A percentile compares a stretch with the other conserved stretches of the same genome.
These are phyloP conservation scores for Fusarium haematococcum DNA, from an alignment of 2,329 filamentous ascomycete genomes.

Conservation along the genomic window DNA sequence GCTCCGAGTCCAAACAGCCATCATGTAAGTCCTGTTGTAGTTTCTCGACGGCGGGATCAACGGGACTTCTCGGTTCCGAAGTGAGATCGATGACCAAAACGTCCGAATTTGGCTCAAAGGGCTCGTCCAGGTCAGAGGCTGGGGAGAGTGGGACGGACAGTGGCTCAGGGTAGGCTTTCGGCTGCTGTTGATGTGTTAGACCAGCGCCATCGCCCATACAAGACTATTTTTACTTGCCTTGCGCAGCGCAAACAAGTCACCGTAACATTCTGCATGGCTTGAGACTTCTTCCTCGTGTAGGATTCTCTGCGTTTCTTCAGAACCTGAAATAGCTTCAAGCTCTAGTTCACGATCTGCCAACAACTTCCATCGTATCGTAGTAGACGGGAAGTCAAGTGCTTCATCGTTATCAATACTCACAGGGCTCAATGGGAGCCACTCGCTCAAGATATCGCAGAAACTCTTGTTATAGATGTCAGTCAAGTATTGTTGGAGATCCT, in stretches of 20 bases:
- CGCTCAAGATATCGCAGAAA: conserved; percentile 32
- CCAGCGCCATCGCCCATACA: no score
- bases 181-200: conserved; percentile 12
- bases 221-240: conserved; percentile 4
- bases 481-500: conserved; percentile 40
- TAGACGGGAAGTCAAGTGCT: conserved; percentile 42
- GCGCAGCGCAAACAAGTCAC: conserved; percentile 12
- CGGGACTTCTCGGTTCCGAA: conserved; percentile 48
- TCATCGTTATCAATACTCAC: conserved; percentile 42
- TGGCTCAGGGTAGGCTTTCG: conserved; percentile 13
- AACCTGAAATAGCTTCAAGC: conserved; percentile 27
- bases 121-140: conserved; percentile 22
- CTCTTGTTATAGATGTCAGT: conserved; percentile 27
- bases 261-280: not conserved
- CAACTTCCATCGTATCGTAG: conserved; percentile 33
- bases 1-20: conserved; percentile 38
- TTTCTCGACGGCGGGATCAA: not conserved
- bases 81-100: conserved; percentile 44
- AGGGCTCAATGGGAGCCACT: conserved; percentile 48
- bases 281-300: not conserved
- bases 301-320: not conserved
- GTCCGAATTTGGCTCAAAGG: conserved; percentile 36
- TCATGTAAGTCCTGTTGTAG: conserved; percentile 15
- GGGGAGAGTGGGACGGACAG: conserved; percentile 48
- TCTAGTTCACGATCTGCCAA: conserved; percentile 45